Evolutionary conservation across 2,329 filamentous ascomycete genomes (phyloP).

Genomic region (Claviceps monticola): DNA sequence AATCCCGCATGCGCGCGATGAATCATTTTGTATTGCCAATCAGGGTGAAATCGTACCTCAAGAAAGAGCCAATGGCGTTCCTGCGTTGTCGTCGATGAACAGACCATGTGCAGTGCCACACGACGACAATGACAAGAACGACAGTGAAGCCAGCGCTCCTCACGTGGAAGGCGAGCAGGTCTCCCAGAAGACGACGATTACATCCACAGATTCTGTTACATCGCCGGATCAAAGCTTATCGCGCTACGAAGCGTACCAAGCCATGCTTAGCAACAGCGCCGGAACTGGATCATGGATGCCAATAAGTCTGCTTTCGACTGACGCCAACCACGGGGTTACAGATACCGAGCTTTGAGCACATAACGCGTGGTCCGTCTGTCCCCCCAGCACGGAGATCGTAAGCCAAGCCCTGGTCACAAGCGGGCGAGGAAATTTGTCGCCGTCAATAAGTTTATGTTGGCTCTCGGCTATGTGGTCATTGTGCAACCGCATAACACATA

Average conservation of each 20-base stretch:
- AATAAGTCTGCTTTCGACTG: conserved; percentile 22
- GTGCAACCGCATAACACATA: background rate
- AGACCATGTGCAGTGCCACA: background rate
- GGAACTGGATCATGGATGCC: conserved; percentile 16
- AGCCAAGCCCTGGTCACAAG: background rate
- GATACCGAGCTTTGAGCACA: conserved; percentile 20
- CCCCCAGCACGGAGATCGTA: background rate
- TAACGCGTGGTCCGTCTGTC: background rate
- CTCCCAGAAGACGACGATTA: background rate
- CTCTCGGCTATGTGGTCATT: background rate
- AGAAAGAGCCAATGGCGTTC: background rate
- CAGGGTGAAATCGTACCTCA: background rate
- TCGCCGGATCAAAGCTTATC: conserved; percentile 10
- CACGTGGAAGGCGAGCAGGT: background rate
- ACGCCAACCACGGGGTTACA: conserved; percentile 15
- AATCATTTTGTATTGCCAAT: background rate
- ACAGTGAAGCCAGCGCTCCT: background rate
- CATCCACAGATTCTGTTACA: background rate
- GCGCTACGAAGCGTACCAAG: conserved; percentile 19
- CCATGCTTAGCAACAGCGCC: conserved; percentile 17
- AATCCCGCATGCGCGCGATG: background rate
- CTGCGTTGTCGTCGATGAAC: background rate
- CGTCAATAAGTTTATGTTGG: background rate
- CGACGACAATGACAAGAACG: background rate
- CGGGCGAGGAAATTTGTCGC: background rate